phyloP scores from a whole-genome alignment of 306 rosid species.

The Citrullus colocynthis region DNA sequence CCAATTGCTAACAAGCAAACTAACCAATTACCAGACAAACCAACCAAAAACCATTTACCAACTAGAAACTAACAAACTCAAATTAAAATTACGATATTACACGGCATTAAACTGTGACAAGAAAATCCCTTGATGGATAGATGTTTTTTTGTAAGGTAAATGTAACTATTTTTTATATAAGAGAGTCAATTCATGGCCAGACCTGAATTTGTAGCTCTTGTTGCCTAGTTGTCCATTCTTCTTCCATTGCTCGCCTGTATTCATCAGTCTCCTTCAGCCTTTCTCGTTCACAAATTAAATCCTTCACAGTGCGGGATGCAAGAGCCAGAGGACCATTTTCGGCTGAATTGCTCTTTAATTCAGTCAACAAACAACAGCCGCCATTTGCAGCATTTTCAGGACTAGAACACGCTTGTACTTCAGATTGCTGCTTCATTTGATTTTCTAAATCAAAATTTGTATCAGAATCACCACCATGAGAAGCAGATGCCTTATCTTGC shows the following conservation, averaged over 20 bases:
- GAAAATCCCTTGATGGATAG: not conserved
- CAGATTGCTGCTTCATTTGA: slow-evolving; percentile 19
- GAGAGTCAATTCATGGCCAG: not conserved
- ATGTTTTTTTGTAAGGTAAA: not conserved
- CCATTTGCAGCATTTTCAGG: slow-evolving; percentile 18
- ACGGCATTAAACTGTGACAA: not conserved
- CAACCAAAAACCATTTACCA: not conserved
- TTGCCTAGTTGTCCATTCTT: slow-evolving; percentile 84
- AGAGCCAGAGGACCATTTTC: slow-evolving; percentile 10
- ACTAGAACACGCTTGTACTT: slow-evolving; percentile 29
- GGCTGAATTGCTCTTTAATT: not conserved
- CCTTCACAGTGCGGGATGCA: slow-evolving; percentile 12
- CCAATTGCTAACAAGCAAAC: not conserved
- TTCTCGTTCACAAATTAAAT: slow-evolving; percentile 58
- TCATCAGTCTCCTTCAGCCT: slow-evolving; percentile 78
- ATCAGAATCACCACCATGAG: slow-evolving; percentile 16
- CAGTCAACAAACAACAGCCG: not conserved
- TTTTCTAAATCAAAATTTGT: slow-evolving; percentile 22
- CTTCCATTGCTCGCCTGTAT: slow-evolving; percentile 66
- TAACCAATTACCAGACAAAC: not conserved
- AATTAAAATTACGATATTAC: not conserved
- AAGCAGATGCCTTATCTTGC: slow-evolving; percentile 47
- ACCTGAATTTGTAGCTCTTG: slow-evolving; percentile 80
- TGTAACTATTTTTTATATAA: not conserved
- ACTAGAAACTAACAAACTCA: not conserved